These are phyloP conservation scores for Sporobolomyces pararoseus DNA, from an alignment of 768 basidiomycete species.

Conservation along the genomic window DNA sequence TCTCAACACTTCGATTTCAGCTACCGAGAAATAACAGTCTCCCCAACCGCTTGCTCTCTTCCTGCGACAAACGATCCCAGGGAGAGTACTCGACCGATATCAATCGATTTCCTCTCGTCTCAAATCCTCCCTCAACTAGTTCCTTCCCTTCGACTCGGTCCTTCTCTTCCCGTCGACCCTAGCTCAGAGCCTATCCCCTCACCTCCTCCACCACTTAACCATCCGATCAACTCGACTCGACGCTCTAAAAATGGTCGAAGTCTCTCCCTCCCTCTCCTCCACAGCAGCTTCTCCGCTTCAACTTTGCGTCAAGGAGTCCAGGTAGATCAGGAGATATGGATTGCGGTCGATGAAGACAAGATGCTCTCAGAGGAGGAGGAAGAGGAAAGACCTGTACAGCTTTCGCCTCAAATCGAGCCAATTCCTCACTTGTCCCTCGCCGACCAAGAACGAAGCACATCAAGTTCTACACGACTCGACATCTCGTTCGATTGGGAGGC, in stretches of 20 bases:
- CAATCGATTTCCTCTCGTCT: slow-evolving; percentile 35
- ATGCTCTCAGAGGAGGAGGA: not conserved
- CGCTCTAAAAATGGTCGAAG: slow-evolving; percentile 8
- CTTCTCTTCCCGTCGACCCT: slow-evolving; percentile 7
- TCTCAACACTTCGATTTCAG: not conserved
- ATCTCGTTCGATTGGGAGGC: slow-evolving; percentile 35
- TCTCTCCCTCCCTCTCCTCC: slow-evolving; percentile 23
- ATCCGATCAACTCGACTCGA: not conserved
- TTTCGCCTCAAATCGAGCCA: not conserved
- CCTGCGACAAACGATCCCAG: not conserved
- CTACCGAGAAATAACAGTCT: not conserved
- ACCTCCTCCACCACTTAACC: not conserved
- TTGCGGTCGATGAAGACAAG: slow-evolving; percentile 14
- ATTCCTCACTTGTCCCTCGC: not conserved
- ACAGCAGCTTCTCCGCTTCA: no score
- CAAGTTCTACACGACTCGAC: slow-evolving; percentile 13
- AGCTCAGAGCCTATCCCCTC: not conserved
- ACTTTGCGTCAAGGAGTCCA: not conserved
- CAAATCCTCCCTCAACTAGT: slow-evolving; percentile 32
- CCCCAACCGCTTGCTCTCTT: not conserved
- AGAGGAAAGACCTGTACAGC: not conserved
- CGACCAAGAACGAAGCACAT: not conserved
- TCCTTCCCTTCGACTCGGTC: slow-evolving; percentile 16
- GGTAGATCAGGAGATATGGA: slow-evolving; percentile 7
- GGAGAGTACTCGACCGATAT: not conserved